Conservation (phyloP, 2,329 filamentous ascomycete species). For the Rutstroemia sp. region DNA sequence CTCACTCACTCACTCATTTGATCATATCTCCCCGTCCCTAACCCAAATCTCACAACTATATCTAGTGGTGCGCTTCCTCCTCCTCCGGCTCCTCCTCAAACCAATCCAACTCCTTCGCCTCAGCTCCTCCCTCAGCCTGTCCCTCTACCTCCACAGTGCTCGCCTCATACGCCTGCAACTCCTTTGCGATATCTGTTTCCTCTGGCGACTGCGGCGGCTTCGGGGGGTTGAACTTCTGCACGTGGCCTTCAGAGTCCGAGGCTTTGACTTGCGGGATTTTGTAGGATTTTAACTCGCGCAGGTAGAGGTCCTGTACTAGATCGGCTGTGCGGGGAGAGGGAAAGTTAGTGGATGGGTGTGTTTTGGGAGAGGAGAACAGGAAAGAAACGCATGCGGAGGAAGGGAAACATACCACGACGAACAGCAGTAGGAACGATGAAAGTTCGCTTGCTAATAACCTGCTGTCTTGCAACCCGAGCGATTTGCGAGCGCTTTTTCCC, state of each 20-base stretch:
- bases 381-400: neutral
- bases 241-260: constrained; percentile 80
- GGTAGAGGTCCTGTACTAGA: constrained; percentile 95
- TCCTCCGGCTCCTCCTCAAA: constrained; percentile 67
- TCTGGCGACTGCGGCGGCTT: constrained; percentile 82
- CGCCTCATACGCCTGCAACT: constrained; percentile 88
- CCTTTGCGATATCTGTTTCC: constrained; percentile 85
- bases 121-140: constrained; percentile 56
- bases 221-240: constrained; percentile 78
- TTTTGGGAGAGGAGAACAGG: neutral
- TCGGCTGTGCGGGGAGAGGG: constrained; percentile 57
- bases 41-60: neutral
- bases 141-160: constrained; percentile 95
- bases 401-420: constrained; percentile 28
- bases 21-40: neutral
- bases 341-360: neutral
- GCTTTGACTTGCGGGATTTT: constrained; percentile 80
- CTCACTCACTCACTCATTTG: neutral
- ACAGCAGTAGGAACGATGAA: constrained; percentile 30
- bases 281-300: constrained; percentile 92
- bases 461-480: constrained; percentile 28
- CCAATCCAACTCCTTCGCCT: constrained; percentile 59
- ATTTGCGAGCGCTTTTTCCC: constrained; percentile 29
- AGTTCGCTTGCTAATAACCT: constrained; percentile 27
- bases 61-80: constrained; percentile 33